Evolutionary conservation across 129 eudicot genomes (phyloP).

Genomic region (Pittosporum tobira): DNA sequence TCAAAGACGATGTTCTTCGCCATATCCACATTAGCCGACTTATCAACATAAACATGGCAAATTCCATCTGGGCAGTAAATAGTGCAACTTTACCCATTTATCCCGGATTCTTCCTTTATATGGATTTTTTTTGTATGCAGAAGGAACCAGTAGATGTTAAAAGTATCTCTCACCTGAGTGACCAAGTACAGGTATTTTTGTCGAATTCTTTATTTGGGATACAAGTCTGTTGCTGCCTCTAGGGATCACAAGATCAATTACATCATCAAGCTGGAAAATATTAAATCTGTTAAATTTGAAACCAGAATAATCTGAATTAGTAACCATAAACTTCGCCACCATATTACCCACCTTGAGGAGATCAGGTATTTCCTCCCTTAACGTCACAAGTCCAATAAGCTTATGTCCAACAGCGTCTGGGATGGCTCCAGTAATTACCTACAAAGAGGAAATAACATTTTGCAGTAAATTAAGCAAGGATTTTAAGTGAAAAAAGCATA

Average conservation of each 20-base stretch:
- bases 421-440: constrained; percentile 69
- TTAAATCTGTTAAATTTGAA: not conserved
- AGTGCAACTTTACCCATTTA: not conserved
- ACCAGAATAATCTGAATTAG: not conserved
- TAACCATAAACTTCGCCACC: not conserved
- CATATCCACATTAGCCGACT: constrained; percentile 75
- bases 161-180: constrained; percentile 57
- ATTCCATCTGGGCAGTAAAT: constrained; percentile 61
- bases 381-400: constrained; percentile 73
- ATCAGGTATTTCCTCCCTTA: constrained; percentile 80
- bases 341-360: constrained; percentile 52
- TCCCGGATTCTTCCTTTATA: not conserved
- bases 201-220: constrained; percentile 65
- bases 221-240: constrained; percentile 97
- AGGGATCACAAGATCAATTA: constrained; percentile 94
- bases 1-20: constrained; percentile 64
- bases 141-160: not conserved
- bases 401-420: constrained; percentile 68
- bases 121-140: not conserved
- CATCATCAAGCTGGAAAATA: constrained; percentile 73
- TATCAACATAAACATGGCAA: constrained; percentile 85
- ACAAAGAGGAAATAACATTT: constrained; percentile 5
- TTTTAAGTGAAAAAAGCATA: constrained; percentile 8
- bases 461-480: not conserved
- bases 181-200: constrained; percentile 93